Percentiles rank a stretch among this genome's conserved stretches.
Conservation (phyloP, 345 rosid genomes). For the Turritis glabra region DNA sequence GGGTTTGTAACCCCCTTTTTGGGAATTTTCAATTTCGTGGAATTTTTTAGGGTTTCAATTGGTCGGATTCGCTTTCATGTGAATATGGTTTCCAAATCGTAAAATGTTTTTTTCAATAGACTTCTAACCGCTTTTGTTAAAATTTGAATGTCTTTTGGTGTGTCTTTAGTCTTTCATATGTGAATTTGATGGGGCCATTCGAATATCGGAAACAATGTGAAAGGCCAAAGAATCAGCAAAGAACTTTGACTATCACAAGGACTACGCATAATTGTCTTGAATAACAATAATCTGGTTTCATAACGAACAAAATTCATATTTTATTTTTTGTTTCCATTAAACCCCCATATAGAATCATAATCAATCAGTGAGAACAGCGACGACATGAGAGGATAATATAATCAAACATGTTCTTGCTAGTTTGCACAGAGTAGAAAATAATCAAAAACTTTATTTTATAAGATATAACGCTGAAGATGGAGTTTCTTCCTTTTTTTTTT, state of each 20-base stretch:
- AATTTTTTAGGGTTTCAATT: background rate
- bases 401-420: too few relatives aligned
- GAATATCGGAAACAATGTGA: background rate
- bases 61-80: background rate
- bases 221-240: background rate
- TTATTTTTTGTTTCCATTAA: too few relatives aligned
- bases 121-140: background rate
- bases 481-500: too few relatives aligned
- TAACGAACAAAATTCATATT: too few relatives aligned
- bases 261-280: background rate
- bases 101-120: background rate
- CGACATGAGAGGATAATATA: too few relatives aligned
- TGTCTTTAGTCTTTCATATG: background rate
- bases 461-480: too few relatives aligned
- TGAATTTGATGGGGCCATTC: background rate
- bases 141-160: background rate
- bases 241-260: background rate
- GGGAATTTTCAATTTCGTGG: background rate
- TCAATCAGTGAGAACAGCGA: too few relatives aligned
- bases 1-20: background rate
- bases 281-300: background rate
- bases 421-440: too few relatives aligned
- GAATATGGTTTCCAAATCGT: background rate
- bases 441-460: too few relatives aligned
- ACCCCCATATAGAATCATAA: too few relatives aligned